Evolutionary conservation across 83 land plant genomes (phyloP), one percentile per base, ranked within the genome.

Genomic region (Isoetes engelmannii): DNA sequence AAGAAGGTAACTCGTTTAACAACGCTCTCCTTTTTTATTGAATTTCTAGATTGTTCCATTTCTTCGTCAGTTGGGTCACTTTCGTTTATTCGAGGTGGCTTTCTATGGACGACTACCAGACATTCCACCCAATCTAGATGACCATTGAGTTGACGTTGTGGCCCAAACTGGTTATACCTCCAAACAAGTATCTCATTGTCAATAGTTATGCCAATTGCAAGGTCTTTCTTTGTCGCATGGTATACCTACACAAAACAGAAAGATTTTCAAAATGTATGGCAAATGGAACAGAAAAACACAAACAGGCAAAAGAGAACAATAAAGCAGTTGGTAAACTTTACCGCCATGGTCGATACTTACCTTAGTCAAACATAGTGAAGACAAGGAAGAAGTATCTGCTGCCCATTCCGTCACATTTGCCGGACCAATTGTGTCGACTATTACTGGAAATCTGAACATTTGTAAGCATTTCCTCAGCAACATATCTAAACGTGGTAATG

Each of bases 371-470:
- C 41, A 47, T 41, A 75, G 67, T 17, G 48, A 5, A 37, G 65
- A 67, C 46, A 75, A 58, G 6, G 41, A 15, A 44, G 47, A 75
- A 19, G 78, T 75, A 51, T 75, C 78, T 44, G 74, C 78, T 6
- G 69, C 73, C 78, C 78, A 75, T 20, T 75, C 67, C 44, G 78
- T 75, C 6, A 75, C 72, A 51, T 69, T 54, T 13, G 78, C 72
- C 17, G 73, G 78, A 9, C 67, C 73, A 10, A 69, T 15, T 6
- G 78, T 54, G 55, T 75, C 78, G 69, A 75, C 47, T 5, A 75
- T 60, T 0, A 69, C 42, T 6, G 72, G 74, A 18, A 49, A 58
- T 21, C 78, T 75, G 67, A 8, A 28, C 37, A 28, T 28, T 28
- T 28, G 37, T 28, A 2, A 28, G 37, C 37, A 0, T 28, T 28